phyloP scores from a whole-genome alignment of 202 grass and related monocot species.

The Elaeis oleifera region DNA sequence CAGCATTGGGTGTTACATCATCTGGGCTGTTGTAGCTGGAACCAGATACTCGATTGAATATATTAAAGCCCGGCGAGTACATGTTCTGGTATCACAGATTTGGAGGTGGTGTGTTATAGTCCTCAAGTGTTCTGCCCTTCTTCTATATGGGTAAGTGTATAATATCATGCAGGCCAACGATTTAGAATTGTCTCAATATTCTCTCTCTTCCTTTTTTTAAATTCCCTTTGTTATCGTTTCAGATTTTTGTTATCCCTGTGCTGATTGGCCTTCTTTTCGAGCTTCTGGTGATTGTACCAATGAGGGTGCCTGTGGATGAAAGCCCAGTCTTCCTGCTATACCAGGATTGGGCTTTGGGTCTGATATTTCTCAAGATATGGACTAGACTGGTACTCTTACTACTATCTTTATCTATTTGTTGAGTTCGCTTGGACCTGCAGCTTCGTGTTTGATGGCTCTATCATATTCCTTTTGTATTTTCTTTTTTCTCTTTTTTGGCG shows the following conservation, averaged over 20 bases:
- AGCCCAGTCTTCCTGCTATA: conserved; percentile 95
- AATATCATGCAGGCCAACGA: too few relatives aligned
- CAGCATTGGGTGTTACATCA: conserved; percentile 91
- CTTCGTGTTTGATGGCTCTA: background rate
- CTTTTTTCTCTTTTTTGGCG: too few relatives aligned
- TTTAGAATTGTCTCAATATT: conserved; percentile 1
- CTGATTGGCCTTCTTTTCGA: conserved; percentile 95
- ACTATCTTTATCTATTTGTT: background rate
- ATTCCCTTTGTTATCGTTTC: background rate
- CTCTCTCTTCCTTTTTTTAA: background rate
- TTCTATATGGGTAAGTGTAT: conserved; percentile 84
- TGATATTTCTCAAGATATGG: conserved; percentile 99
- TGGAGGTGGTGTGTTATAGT: conserved; percentile 88
- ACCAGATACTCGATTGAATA: conserved; percentile 87
- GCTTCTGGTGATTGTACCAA: conserved; percentile 87
- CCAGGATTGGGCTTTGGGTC: conserved; percentile 94
- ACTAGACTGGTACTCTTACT: conserved; percentile 64
- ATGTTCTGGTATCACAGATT: conserved; percentile 62
- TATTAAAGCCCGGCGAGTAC: conserved; percentile 49
- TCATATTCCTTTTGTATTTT: too few relatives aligned
- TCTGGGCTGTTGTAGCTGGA: conserved; percentile 63
- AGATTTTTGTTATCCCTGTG: conserved; percentile 91
- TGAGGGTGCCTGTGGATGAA: conserved; percentile 96
- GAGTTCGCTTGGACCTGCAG: background rate
- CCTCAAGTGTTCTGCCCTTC: conserved; percentile 79